phyloP scores from a whole-genome alignment of 305 asterid species.

The Andrographis paniculata region DNA sequence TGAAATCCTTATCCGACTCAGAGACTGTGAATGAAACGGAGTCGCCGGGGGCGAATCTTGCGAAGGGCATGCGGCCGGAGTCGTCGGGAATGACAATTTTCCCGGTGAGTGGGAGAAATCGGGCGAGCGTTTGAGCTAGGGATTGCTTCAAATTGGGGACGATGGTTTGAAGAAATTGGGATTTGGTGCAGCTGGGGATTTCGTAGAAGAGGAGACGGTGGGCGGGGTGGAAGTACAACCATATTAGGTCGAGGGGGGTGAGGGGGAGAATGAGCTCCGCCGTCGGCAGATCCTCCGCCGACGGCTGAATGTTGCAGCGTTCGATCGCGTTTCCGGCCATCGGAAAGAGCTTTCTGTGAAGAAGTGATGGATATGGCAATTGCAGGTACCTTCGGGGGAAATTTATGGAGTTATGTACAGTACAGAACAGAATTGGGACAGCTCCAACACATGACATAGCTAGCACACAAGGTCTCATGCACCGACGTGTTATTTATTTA shows the following conservation, averaged over 20 bases:
- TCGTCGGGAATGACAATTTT: conserved; percentile 18
- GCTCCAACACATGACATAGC: too few relatives aligned
- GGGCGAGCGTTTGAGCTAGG: conserved; percentile 28
- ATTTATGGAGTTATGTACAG: too few relatives aligned
- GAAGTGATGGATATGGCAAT: too few relatives aligned
- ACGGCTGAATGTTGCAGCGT: too few relatives aligned
- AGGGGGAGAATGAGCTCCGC: conserved; percentile 25
- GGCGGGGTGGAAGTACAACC: conserved; percentile 24
- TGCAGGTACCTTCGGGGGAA: too few relatives aligned
- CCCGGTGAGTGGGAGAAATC: conserved; percentile 29
- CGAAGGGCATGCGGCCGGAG: conserved; percentile 22
- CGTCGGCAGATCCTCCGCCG: too few relatives aligned
- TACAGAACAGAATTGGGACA: too few relatives aligned
- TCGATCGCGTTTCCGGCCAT: too few relatives aligned
- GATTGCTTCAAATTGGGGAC: conserved; percentile 32
- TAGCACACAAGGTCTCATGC: too few relatives aligned
- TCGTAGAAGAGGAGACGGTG: conserved; percentile 28
- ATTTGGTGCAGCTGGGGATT: conserved; percentile 10
- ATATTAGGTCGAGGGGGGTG: conserved; percentile 27
- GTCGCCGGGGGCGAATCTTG: conserved; percentile 31
- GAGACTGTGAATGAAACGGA: conserved; percentile 28
- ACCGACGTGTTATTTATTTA: too few relatives aligned
- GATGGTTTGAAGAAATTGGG: conserved; percentile 21
- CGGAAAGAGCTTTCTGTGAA: too few relatives aligned
- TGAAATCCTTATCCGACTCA: conserved; percentile 18